Conservation (phyloP, 2,329 filamentous ascomycete species). For the Fusarium haematococcum region DNA sequence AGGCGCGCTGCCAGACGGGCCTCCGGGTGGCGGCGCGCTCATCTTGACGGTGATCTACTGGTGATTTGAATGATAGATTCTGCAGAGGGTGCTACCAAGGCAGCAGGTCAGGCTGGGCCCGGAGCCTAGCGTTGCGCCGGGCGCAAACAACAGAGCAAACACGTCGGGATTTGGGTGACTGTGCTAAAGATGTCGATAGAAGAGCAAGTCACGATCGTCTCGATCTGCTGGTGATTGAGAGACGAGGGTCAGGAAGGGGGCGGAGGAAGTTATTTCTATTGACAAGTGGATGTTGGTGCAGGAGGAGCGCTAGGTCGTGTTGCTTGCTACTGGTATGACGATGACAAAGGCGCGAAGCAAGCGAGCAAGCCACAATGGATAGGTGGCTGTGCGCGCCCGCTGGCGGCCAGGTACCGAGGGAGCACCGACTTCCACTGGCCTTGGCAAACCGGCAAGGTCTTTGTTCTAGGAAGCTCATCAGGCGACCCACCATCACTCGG, state of each 20-base stretch:
- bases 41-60: conserved; percentile 47
- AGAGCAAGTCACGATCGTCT: conserved; percentile 1
- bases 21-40: conserved; percentile 56
- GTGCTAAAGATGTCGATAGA: background rate
- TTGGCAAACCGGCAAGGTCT: background rate
- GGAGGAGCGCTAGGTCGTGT: conserved; percentile 23
- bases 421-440: background rate
- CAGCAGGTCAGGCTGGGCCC: conserved; percentile 25
- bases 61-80: background rate
- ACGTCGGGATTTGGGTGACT: conserved; percentile 3
- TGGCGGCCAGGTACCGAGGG: background rate
- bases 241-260: background rate
- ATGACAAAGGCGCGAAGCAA: conserved; percentile 40
- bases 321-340: conserved; percentile 36
- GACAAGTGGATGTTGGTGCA: conserved; percentile 29
- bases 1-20: conserved; percentile 42
- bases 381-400: conserved; percentile 31
- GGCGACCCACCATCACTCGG: background rate
- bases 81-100: conserved; percentile 7
- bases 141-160: conserved; percentile 9
- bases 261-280: conserved; percentile 22
- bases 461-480: background rate
- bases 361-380: conserved; percentile 10
- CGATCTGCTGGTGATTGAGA: background rate
- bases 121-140: conserved; percentile 32